Percentiles rank a stretch among this genome's conserved stretches.
These are phyloP conservation scores for Arthrobotrys musiformis DNA, from an alignment of 2,329 filamentous ascomycete genomes.

Conservation along the genomic window DNA sequence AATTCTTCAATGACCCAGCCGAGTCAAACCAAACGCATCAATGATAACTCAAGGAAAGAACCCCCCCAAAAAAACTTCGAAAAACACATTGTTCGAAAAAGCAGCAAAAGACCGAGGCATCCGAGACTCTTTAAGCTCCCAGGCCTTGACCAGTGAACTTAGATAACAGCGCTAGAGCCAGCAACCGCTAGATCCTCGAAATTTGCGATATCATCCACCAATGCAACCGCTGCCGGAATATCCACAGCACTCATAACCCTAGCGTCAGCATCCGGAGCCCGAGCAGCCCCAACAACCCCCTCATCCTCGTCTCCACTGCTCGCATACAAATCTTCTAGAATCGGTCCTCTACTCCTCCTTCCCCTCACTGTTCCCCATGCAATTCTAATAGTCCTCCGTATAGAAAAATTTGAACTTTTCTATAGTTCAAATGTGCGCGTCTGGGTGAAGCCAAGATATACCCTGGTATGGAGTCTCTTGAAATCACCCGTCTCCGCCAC, in stretches of 20 bases:
- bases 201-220: too few species aligned
- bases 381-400: neutral
- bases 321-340: neutral
- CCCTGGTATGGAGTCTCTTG: neutral
- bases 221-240: too few species aligned
- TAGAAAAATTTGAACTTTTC: neutral
- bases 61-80: neutral
- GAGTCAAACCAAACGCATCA: neutral
- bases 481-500: neutral
- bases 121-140: too few species aligned
- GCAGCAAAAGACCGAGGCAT: too few species aligned
- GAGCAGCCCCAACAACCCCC: too few species aligned
- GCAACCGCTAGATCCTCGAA: too few species aligned
- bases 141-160: too few species aligned
- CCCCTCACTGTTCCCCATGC: neutral
- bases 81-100: too few species aligned
- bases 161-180: too few species aligned
- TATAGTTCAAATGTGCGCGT: constrained; percentile 9
- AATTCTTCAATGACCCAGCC: too few species aligned
- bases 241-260: too few species aligned
- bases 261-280: neutral
- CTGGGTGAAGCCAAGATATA: neutral
- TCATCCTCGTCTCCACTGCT: neutral
- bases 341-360: neutral
- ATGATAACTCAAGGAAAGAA: neutral